A percentile compares a stretch with the other conserved stretches of the same genome.
Conservation (phyloP, 148 eudicot genomes). For the Chenopodium suecicum region DNA sequence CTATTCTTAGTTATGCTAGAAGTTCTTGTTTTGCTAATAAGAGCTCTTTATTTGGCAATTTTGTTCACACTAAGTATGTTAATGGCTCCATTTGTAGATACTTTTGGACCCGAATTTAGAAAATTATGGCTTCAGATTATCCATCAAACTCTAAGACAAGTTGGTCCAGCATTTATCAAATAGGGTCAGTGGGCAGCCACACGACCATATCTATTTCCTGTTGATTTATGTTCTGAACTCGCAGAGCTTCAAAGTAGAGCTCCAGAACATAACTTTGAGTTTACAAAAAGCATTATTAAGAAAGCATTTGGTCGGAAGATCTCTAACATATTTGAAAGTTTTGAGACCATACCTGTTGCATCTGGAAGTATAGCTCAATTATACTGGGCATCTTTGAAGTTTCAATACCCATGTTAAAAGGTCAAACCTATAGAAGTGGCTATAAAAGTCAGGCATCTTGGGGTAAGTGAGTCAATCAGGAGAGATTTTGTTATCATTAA, state of each 20-base stretch:
- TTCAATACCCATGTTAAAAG: constrained; percentile 30
- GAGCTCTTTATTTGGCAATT: constrained; percentile 36
- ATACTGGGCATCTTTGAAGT: constrained; percentile 36
- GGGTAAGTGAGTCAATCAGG: constrained; percentile 44
- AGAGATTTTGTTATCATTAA: constrained; percentile 48
- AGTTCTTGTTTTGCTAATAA: constrained; percentile 28
- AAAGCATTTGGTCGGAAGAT: constrained; percentile 43
- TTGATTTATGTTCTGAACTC: constrained; percentile 40
- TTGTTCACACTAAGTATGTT: constrained; percentile 39
- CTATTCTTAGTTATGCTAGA: constrained; percentile 24
- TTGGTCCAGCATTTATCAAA: constrained; percentile 50
- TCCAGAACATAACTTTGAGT: constrained; percentile 42
- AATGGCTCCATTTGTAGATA: constrained; percentile 46
- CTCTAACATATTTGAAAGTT: constrained; percentile 42
- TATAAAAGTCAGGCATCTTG: constrained; percentile 49
- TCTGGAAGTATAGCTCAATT: constrained; percentile 54
- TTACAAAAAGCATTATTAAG: constrained; percentile 33
- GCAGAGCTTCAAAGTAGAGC: constrained; percentile 41
- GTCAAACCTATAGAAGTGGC: constrained; percentile 45
- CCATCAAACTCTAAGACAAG: constrained; percentile 40
- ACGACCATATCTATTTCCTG: constrained; percentile 42
- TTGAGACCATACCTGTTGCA: constrained; percentile 39
- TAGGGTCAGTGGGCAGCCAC: constrained; percentile 55
- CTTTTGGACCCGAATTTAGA: constrained; percentile 42
- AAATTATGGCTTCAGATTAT: constrained; percentile 40